Percentiles rank a stretch among this genome's conserved stretches.
Evolutionary conservation across 495 filamentous ascomycete genomes (phyloP).

Genomic region (Penicillium paxilli): DNA sequence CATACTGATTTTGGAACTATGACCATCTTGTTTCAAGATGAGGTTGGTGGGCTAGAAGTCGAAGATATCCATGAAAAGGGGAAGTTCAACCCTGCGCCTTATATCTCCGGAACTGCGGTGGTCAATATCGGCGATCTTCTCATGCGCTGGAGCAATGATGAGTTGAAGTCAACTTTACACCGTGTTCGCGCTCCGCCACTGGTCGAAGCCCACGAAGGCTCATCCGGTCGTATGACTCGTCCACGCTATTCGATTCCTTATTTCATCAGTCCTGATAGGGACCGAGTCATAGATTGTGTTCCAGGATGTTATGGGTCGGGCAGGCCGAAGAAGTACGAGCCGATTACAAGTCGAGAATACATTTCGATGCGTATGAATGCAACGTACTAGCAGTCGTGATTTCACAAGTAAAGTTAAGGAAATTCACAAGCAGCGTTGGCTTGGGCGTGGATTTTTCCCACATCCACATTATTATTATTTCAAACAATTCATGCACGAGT

Average conservation of each 20-base stretch:
- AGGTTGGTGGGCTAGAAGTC: slow-evolving; percentile 51
- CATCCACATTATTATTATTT: too few relatives aligned
- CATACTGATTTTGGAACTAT: slow-evolving; percentile 52
- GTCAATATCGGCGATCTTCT: slow-evolving; percentile 38
- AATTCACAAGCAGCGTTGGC: too few relatives aligned
- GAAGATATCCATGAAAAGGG: slow-evolving; percentile 38
- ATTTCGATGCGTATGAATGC: slow-evolving; percentile 7
- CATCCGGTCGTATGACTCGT: slow-evolving; percentile 30
- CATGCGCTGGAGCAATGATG: slow-evolving; percentile 27
- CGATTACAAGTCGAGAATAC: slow-evolving; percentile 5
- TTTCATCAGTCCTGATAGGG: slow-evolving; percentile 49
- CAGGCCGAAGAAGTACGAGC: slow-evolving; percentile 34
- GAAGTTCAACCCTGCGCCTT: slow-evolving; percentile 44
- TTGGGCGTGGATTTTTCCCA: too few relatives aligned
- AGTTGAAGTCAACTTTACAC: slow-evolving; percentile 45
- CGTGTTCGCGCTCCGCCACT: slow-evolving; percentile 39
- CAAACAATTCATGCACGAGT: too few relatives aligned
- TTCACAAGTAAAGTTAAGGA: too few relatives aligned
- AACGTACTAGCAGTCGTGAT: not conserved
- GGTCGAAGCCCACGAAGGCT: slow-evolving; percentile 4
- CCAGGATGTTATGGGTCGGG: slow-evolving; percentile 37
- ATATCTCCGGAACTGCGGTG: slow-evolving; percentile 34
- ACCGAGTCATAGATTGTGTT: slow-evolving; percentile 48
- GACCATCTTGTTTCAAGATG: slow-evolving; percentile 54
- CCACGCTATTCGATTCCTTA: slow-evolving; percentile 55